Percentiles rank a stretch among this genome's conserved stretches.
phyloP scores from a whole-genome alignment of 2,329 filamentous ascomycete species.

The Alternaria novae-zelandiae region DNA sequence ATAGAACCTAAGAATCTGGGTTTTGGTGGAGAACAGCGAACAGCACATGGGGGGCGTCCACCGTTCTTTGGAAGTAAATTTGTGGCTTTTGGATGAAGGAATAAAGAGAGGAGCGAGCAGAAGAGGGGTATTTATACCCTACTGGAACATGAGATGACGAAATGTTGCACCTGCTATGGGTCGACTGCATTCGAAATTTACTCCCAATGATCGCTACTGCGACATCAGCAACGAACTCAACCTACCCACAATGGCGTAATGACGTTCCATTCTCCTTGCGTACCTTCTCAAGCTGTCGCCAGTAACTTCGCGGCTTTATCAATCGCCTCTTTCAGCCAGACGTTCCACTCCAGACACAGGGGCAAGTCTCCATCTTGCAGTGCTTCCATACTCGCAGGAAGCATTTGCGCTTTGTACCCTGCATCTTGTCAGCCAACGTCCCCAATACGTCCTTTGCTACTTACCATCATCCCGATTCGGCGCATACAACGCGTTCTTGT shows the following conservation, averaged over 20 bases:
- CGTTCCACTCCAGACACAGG: conserved; percentile 7
- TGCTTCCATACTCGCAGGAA: conserved; percentile 8
- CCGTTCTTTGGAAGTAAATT: too few relatives aligned
- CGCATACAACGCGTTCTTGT: conserved; percentile 14
- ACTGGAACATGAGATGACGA: background rate
- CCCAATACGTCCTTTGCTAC: background rate
- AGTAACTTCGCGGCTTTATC: background rate
- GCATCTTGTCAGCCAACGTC: background rate
- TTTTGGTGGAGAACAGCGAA: background rate
- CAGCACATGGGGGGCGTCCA: too few relatives aligned
- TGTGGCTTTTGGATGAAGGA: background rate
- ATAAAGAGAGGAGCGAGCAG: too few relatives aligned
- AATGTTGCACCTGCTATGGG: background rate
- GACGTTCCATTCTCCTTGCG: background rate
- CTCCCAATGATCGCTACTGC: background rate
- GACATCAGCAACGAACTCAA: too few relatives aligned
- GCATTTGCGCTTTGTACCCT: conserved; percentile 12
- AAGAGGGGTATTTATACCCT: background rate
- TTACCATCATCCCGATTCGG: conserved; percentile 14
- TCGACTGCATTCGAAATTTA: background rate
- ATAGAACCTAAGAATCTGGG: too few relatives aligned
- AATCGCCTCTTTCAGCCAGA: background rate
- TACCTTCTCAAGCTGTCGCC: background rate
- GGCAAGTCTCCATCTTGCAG: conserved; percentile 10
- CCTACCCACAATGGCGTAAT: fast-evolving